phyloP scores from a whole-genome alignment of 2,329 filamentous ascomycete genomes.

The Fusarium chuoi region DNA sequence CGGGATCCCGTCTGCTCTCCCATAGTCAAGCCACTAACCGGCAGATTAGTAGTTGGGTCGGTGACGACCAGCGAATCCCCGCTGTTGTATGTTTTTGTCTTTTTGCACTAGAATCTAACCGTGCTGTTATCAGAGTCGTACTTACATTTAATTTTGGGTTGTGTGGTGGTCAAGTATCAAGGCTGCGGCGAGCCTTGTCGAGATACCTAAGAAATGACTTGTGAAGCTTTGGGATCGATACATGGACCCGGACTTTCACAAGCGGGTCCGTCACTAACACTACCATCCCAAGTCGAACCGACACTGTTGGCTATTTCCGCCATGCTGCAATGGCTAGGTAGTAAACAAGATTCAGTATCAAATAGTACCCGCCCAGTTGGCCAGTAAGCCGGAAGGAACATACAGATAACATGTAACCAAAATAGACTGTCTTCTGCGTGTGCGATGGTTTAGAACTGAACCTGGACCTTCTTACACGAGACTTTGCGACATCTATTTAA shows the following conservation, averaged over 20 bases:
- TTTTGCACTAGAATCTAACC: background rate
- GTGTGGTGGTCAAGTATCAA: background rate
- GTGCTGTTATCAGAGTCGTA: background rate
- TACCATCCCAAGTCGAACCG: background rate
- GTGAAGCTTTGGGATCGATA: background rate
- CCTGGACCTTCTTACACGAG: background rate
- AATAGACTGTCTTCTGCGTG: background rate
- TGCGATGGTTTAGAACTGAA: background rate
- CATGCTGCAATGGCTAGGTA: background rate
- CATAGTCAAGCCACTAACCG: slow-evolving; percentile 7
- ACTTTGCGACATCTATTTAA: background rate
- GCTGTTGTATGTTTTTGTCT: background rate
- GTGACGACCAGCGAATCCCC: background rate
- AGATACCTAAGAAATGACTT: background rate
- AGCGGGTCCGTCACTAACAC: background rate
- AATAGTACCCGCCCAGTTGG: no score
- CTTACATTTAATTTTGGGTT: no score
- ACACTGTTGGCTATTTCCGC: background rate
- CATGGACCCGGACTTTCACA: background rate
- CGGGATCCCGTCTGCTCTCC: slow-evolving; percentile 2
- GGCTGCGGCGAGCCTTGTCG: background rate
- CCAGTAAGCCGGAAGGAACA: background rate
- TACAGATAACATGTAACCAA: background rate
- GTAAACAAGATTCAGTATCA: background rate
- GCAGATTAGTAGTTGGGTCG: slow-evolving; percentile 1